Conservation (phyloP, 1,139 yeast genomes). For the Scheffersomyces quercinus region DNA sequence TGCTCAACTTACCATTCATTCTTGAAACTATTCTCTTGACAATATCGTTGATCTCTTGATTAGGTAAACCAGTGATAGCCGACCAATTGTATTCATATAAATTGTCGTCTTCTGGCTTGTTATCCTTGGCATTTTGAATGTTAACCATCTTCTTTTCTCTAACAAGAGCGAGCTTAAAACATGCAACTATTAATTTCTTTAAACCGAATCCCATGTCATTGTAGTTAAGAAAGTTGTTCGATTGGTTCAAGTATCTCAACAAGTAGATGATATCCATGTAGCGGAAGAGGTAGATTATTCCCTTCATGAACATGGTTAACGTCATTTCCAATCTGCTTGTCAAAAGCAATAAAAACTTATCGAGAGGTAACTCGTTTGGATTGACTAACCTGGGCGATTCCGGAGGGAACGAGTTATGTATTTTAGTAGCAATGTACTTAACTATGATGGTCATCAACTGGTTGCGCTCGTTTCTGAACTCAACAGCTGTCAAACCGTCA, state of each 20-base stretch:
- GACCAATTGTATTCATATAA: slow-evolving; percentile 27
- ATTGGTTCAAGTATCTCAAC: slow-evolving; percentile 48
- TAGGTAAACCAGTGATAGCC: slow-evolving; percentile 38
- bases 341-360: slow-evolving; percentile 40
- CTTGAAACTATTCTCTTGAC: slow-evolving; percentile 41
- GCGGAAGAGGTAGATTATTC: slow-evolving; percentile 46
- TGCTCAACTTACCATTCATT: slow-evolving; percentile 45
- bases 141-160: slow-evolving; percentile 23
- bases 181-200: slow-evolving; percentile 46
- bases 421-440: slow-evolving; percentile 47
- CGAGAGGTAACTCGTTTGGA: slow-evolving; percentile 40
- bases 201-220: slow-evolving; percentile 48
- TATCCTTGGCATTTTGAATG: background rate
- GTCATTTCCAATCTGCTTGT: slow-evolving; percentile 41
- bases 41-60: slow-evolving; percentile 37
- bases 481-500: slow-evolving; percentile 2
- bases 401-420: slow-evolving; percentile 49
- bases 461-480: slow-evolving; percentile 19
- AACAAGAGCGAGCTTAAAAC: slow-evolving; percentile 43
- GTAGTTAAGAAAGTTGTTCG: slow-evolving; percentile 40
- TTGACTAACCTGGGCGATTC: slow-evolving; percentile 24
- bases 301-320: slow-evolving; percentile 41
- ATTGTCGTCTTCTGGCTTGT: background rate
- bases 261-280: slow-evolving; percentile 52
- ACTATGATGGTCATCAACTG: slow-evolving; percentile 48